Evolutionary conservation across 75 land plant species (phyloP).

Genomic region (Selaginella tamariscina): DNA sequence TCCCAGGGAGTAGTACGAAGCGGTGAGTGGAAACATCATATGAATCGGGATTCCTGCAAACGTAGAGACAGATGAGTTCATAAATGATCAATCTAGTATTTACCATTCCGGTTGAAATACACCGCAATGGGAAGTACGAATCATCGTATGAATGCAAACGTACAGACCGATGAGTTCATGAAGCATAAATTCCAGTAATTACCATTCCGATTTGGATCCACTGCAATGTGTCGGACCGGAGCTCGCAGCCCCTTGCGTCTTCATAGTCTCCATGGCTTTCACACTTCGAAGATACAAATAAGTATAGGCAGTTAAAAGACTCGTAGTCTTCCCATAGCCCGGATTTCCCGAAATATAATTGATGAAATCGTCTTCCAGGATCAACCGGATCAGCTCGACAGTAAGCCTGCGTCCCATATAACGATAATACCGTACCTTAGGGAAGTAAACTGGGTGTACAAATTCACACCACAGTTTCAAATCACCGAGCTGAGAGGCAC

Average conservation of each 20-base stretch:
- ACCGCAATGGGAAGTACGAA: not conserved
- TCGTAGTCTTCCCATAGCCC: not conserved
- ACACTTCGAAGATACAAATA: not conserved
- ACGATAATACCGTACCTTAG: not conserved
- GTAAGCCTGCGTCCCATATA: not conserved
- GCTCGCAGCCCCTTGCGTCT: not conserved
- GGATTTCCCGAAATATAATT: not conserved
- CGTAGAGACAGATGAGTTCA: not conserved
- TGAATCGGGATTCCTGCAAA: not conserved
- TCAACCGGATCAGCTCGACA: not conserved
- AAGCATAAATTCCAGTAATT: not conserved
- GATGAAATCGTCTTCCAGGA: not conserved
- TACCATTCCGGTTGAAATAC: not conserved
- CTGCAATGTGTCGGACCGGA: not conserved
- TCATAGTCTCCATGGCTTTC: not conserved
- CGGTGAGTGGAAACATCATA: not conserved
- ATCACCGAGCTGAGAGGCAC: no score
- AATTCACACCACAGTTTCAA: not conserved
- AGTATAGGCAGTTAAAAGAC: not conserved
- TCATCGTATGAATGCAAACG: no score
- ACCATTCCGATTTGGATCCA: not conserved
- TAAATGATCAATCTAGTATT: not conserved
- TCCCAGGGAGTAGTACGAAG: not conserved
- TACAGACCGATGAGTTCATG: not conserved
- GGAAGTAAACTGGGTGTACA: not conserved